Conservation (phyloP, 139 green algal species). For the Pleodorina starrii region DNA sequence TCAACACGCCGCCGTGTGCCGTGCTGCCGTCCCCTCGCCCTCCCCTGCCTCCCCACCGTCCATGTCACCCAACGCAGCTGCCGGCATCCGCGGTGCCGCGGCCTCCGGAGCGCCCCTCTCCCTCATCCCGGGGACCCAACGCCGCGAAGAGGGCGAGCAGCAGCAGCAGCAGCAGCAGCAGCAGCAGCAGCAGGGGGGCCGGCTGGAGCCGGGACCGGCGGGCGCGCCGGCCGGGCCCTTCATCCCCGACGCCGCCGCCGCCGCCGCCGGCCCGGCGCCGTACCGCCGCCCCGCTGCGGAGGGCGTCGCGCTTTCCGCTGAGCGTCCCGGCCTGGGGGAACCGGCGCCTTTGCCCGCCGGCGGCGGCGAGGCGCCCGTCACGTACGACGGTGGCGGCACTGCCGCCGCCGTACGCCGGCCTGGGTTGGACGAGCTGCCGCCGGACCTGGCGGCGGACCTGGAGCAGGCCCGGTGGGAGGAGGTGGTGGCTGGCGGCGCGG, state of each 20-base stretch:
- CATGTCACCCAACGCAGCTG: too few species aligned
- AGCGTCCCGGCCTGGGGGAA: constrained; percentile 1
- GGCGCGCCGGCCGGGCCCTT: background rate
- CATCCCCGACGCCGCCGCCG: background rate
- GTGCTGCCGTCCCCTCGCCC: too few species aligned
- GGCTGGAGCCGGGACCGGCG: background rate
- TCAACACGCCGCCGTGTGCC: too few species aligned
- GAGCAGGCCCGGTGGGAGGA: background rate
- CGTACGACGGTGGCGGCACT: background rate
- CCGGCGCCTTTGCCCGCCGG: background rate
- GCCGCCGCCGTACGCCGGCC: too few species aligned
- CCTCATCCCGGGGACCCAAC: background rate
- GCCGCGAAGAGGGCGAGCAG: background rate
- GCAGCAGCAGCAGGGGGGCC: too few species aligned
- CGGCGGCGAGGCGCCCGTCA: background rate
- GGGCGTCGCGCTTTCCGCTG: background rate
- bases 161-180: background rate
- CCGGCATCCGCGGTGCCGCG: background rate
- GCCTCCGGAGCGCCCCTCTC: background rate
- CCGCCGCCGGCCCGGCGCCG: background rate
- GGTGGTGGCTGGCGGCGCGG: too few species aligned
- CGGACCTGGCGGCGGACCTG: background rate
- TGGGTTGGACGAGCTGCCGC: background rate
- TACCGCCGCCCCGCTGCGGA: background rate
- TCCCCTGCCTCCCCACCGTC: too few species aligned